Conservation (phyloP, 257 asterid species). For the Solanum sitiens region DNA sequence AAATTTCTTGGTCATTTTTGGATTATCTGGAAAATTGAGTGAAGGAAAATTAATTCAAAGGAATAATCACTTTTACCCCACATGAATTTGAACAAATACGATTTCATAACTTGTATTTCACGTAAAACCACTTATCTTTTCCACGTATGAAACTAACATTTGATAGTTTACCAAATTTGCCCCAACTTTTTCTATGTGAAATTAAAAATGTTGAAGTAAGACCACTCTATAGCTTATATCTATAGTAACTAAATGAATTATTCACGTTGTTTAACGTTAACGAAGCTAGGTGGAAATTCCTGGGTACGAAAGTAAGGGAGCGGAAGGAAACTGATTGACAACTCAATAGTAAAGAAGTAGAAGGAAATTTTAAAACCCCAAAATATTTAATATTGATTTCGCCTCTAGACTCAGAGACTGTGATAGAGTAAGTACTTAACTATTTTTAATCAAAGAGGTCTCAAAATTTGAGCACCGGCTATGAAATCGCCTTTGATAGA, state of each 20-base stretch:
- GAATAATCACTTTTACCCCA: not conserved
- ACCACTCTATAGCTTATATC: not conserved
- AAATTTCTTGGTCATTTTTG: not conserved
- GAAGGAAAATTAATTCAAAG: not conserved
- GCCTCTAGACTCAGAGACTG: not conserved
- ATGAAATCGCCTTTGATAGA: not conserved
- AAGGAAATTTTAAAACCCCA: too few relatives aligned
- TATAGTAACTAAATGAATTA: not conserved
- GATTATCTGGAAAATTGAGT: not conserved
- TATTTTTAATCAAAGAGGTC: not conserved
- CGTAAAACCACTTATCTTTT: not conserved
- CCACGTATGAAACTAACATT: not conserved
- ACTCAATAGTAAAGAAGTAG: too few relatives aligned
- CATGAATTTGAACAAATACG: not conserved
- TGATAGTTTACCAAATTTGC: not conserved
- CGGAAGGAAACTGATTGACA: too few relatives aligned
- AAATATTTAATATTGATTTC: too few relatives aligned
- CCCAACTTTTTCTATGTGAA: not conserved
- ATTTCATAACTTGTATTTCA: not conserved
- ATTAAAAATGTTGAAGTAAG: not conserved
- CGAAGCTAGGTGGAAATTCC: fast-evolving
- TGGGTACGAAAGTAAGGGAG: not conserved
- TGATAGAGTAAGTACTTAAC: not conserved
- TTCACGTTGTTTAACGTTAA: not conserved
- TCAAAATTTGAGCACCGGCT: fast-evolving